Percentiles rank a stretch among this genome's conserved stretches.
Evolutionary conservation across 2,329 filamentous ascomycete species (phyloP).

Genomic region (Colletotrichum sp.): DNA sequence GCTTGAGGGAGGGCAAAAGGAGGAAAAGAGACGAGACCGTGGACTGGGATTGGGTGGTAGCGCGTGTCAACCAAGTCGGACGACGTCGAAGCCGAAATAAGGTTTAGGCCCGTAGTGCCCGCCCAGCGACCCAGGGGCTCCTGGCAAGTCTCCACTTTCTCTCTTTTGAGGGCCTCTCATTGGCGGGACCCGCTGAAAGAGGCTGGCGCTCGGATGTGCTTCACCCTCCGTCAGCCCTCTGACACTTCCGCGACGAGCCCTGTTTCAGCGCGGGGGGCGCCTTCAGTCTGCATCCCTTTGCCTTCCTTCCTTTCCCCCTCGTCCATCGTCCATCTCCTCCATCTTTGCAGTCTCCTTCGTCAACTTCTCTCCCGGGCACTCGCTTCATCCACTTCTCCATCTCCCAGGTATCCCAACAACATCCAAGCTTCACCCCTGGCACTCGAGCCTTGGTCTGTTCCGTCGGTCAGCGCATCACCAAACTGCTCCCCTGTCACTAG

Average conservation of each 20-base stretch:
- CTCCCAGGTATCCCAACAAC: neutral
- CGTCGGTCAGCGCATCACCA: neutral
- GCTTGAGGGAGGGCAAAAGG: neutral
- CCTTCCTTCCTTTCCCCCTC: neutral
- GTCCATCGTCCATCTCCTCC: neutral
- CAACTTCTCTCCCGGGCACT: neutral
- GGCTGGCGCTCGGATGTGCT: conserved; percentile 27
- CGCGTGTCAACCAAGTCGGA: conserved; percentile 25
- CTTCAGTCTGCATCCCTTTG: neutral
- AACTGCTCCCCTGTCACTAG: neutral
- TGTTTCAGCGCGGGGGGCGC: conserved; percentile 31
- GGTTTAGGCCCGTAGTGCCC: conserved; percentile 26
- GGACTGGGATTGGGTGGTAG: conserved; percentile 3
- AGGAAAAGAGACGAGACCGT: neutral
- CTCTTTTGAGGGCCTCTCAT: neutral
- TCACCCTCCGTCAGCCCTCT: conserved; percentile 30
- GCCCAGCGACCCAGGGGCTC: neutral
- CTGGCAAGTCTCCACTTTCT: conserved; percentile 26
- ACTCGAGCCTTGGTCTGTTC: neutral
- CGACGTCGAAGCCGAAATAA: conserved; percentile 39
- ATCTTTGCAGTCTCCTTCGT: neutral
- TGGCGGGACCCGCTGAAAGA: neutral
- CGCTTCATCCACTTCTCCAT: neutral
- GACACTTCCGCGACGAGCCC: conserved; percentile 35
- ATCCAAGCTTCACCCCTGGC: neutral